Evolutionary conservation across 495 filamentous ascomycete genomes (phyloP), one percentile per base, ranked within the genome.

Genomic region (Penicillium longicatenatum): DNA sequence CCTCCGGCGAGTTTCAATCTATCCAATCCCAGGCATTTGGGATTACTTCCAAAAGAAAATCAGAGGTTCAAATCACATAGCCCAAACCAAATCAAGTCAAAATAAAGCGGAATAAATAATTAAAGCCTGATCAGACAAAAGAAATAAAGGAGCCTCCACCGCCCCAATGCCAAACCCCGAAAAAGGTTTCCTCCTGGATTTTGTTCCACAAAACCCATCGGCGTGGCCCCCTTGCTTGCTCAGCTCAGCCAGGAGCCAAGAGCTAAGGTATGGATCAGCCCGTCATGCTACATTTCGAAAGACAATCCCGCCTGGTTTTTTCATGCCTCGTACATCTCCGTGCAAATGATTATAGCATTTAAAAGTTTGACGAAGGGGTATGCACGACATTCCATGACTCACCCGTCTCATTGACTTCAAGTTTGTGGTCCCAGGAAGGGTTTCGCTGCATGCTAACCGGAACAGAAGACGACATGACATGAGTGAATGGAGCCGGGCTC

Each of bases 381-480:
- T 35, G 31, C 31, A 11, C 31, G 6, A 31, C 19, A 9, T 12
- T 17, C 64, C 64, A 66, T 3, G 52, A n/a, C 20, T 62, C 64
- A n/a, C 12, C 7, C 7, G 41, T 14, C 17, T 31, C 17, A 6
- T 20, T 54, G 24, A 42, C 17, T 17, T 58, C 51, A 50, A 54
- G 51, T 6, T 53, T 21, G 16, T 45, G n/a, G 33, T 58, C 59
- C 57, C 59, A 61, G 4, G 57, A 55, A 5, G 54, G 48, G 12
- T 60, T 42, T 11, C 37, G 56, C 22, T 65, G 63, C 59, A 66
- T 47, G 24, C 39, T 33, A 1, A 33, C 41, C 7, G 50, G 45
- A 19, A 54, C 57, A 22, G 41, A 14, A 29, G 53, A 19, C 1
- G 33, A 11, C 31, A 54, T 33, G 4, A 52, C 30, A 0, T 50